Evolutionary conservation across 345 rosid species (phyloP).

Genomic region (Salix purpurea): DNA sequence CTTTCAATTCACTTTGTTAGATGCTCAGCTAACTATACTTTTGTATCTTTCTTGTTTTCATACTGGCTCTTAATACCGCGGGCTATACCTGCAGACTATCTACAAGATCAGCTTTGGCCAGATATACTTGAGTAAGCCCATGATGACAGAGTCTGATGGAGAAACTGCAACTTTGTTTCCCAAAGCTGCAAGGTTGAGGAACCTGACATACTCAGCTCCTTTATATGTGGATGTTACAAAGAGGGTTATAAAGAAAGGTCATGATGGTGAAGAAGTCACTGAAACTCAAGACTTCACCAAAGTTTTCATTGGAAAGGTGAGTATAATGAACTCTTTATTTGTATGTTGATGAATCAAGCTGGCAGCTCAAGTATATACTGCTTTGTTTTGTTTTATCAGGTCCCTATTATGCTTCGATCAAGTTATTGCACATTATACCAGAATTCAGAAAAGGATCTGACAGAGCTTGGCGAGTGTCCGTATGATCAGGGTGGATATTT

Average conservation of each 20-base stretch:
- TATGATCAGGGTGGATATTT: constrained; percentile 98
- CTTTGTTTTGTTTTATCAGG: constrained; percentile 34
- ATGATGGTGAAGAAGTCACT: constrained; percentile 97
- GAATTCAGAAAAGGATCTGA: constrained; percentile 95
- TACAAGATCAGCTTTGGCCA: constrained; percentile 94
- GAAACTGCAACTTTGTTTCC: constrained; percentile 95
- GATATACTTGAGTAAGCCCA: constrained; percentile 95
- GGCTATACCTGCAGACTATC: constrained; percentile 64
- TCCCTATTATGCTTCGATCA: constrained; percentile 97
- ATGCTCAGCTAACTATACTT: background rate
- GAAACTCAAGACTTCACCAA: constrained; percentile 88
- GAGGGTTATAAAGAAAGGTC: constrained; percentile 92
- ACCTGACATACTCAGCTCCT: constrained; percentile 92
- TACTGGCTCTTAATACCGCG: constrained; percentile 9
- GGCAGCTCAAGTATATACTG: background rate
- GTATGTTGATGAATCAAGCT: background rate
- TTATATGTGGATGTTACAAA: constrained; percentile 88
- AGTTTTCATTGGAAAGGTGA: constrained; percentile 94
- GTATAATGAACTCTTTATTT: constrained; percentile 7
- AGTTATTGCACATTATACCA: constrained; percentile 80
- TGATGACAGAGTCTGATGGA: constrained; percentile 99
- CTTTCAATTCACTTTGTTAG: too few relatives aligned
- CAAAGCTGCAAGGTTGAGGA: constrained; percentile 95
- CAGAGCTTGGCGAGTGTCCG: constrained; percentile 98
- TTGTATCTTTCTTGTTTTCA: background rate